phyloP scores from a whole-genome alignment of 768 basidiomycete species.

The Lactarius vividus region DNA sequence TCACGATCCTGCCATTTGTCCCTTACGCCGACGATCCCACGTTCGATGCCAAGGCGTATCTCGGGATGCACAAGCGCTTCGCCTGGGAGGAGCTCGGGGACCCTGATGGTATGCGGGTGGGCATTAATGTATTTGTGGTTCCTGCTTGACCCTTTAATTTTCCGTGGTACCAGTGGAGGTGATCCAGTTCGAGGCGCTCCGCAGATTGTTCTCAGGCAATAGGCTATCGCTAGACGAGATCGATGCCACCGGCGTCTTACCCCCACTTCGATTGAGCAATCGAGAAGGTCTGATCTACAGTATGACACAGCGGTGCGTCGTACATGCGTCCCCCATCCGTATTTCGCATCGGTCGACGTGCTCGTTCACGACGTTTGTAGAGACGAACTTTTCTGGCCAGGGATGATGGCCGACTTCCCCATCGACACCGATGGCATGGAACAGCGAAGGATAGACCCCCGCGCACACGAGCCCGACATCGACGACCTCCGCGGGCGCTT shows the following conservation, averaged over 20 bases:
- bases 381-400: constrained; percentile 19
- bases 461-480: constrained; percentile 25
- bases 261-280: constrained; percentile 28
- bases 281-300: constrained; percentile 17
- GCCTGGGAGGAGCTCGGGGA: constrained; percentile 50
- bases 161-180: constrained; percentile 42
- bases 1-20: constrained; percentile 54
- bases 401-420: constrained; percentile 3
- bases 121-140: background rate
- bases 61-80: constrained; percentile 42
- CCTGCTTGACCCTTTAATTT: background rate
- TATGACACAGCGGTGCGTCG: constrained; percentile 34
- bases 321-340: background rate
- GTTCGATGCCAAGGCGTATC: constrained; percentile 46
- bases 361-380: background rate
- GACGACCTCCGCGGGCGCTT: constrained; percentile 30
- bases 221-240: constrained; percentile 44
- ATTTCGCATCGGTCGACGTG: background rate
- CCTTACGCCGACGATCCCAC: constrained; percentile 59
- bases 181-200: constrained; percentile 48
- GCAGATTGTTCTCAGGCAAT: constrained; percentile 41
- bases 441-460: constrained; percentile 14
- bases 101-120: constrained; percentile 41
- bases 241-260: constrained; percentile 49
- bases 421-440: constrained; percentile 16